Conservation (phyloP, 768 basidiomycete genomes). For the Leccinellum luteum region DNA sequence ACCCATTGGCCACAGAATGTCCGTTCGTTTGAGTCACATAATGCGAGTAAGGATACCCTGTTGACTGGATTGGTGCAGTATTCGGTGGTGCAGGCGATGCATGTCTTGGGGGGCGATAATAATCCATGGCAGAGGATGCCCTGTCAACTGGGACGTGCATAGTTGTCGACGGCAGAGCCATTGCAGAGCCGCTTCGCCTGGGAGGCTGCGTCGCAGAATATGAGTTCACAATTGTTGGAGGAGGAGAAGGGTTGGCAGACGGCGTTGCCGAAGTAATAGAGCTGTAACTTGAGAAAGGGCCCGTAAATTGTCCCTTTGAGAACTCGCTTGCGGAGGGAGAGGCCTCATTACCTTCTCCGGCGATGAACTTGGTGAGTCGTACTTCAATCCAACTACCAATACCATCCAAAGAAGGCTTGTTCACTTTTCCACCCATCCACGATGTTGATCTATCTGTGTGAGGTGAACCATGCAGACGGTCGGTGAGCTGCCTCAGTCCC, state of each 20-base stretch:
- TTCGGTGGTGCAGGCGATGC: conserved; percentile 54
- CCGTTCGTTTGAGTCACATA: conserved; percentile 26
- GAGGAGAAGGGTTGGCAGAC: conserved; percentile 76
- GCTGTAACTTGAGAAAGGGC: conserved; percentile 92
- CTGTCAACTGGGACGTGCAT: conserved; percentile 60
- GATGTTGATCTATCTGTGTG: conserved; percentile 75
- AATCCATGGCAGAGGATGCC: conserved; percentile 77
- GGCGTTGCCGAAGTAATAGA: conserved; percentile 81
- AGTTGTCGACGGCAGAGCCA: conserved; percentile 51
- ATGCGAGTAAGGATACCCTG: conserved; percentile 24
- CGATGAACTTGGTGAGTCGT: conserved; percentile 90
- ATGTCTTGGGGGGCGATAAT: conserved; percentile 50
- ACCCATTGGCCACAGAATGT: conserved; percentile 36
- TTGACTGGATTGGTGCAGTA: conserved; percentile 50
- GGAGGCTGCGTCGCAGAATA: conserved; percentile 41
- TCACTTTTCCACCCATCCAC: conserved; percentile 85
- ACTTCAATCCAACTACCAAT: conserved; percentile 92
- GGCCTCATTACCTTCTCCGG: conserved; percentile 74
- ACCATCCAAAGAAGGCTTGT: conserved; percentile 88
- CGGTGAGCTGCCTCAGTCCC: conserved; percentile 73
- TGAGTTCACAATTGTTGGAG: conserved; percentile 48
- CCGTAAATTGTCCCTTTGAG: conserved; percentile 45
- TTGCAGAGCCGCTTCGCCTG: conserved; percentile 66
- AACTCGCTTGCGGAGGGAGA: conserved; percentile 35
- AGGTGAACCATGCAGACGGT: conserved; percentile 72